Evolutionary conservation across 768 basidiomycete genomes (phyloP), one percentile per base, ranked within the genome.

Genomic region (Rhodotorula diobovata): DNA sequence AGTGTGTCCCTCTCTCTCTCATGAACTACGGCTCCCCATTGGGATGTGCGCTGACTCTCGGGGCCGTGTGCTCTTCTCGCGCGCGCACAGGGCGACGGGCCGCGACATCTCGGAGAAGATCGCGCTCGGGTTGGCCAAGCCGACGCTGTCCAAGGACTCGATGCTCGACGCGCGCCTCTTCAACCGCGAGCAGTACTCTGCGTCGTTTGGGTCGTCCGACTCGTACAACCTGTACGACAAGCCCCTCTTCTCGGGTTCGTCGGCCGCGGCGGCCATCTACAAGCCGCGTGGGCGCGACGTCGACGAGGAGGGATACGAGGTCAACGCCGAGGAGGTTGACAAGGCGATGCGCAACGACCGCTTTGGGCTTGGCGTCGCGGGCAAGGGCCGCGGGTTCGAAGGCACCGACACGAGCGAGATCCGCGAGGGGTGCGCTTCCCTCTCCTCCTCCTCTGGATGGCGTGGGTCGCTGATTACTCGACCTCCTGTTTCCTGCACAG

Each of bases 101-200:
- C 91, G 96, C 78, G 96, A 98, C 81, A 98, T 99, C 58, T 99
- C 96, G 4, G 96, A 99, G 82, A 98, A 99, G 84, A 88, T 99
- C 63, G 96, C 96, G 9, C 87, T 99, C 43, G 96, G 96, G 50
- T 87, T 99, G 59, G 96, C 96, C 43, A 99, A 98, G 81, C 96
- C 96, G 12, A 93, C 94, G 1, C 78, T 90, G 71, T 92, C 93
- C 48, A 99, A 99, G 81, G 96, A 99, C 81, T 89, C 90, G 10
- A 93, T 98, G 90, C 83, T 98, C 79, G 96, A 99, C 80, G 94
- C 93, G 37, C 89, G 96, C 62, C 82, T 99, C 67, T 99, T 98
- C 87, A 98, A 99, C 82, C 90, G 94, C 79, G 96, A 99, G 79
- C 88, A 90, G 15, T 84, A 95, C 56, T 85, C 87, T 0, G 85